These are phyloP conservation scores for Pseudogymnoascus sp. DNA, from an alignment of 2,329 filamentous ascomycete genomes.

Conservation along the genomic window DNA sequence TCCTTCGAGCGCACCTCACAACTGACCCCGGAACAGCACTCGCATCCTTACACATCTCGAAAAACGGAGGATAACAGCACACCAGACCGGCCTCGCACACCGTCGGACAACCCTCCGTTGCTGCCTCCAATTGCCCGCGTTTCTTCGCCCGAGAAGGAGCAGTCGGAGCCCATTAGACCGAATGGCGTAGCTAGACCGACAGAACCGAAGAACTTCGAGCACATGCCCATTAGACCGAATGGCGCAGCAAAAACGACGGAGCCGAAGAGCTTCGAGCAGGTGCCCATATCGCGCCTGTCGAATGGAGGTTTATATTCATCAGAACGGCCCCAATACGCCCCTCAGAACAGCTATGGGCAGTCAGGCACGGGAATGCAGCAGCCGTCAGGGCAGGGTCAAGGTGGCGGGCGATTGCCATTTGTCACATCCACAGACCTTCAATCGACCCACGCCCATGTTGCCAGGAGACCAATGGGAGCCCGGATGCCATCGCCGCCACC, in stretches of 20 bases:
- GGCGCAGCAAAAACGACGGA: constrained; percentile 5
- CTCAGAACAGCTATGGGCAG: constrained; percentile 17
- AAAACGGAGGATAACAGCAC: constrained; percentile 16
- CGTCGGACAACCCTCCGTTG: constrained; percentile 33
- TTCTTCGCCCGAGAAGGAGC: constrained; percentile 22
- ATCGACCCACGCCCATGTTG: constrained; percentile 15
- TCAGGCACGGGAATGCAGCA: constrained; percentile 19
- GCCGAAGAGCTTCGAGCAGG: neutral
- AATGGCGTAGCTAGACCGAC: constrained; percentile 8
- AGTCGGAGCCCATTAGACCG: constrained; percentile 7
- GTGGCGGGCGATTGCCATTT: constrained; percentile 16
- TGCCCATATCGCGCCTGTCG: neutral
- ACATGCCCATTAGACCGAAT: constrained; percentile 8
- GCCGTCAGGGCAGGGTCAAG: constrained; percentile 18
- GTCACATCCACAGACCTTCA: constrained; percentile 16
- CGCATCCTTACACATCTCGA: constrained; percentile 19
- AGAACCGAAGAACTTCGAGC: neutral
- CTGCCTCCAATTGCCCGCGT: constrained; percentile 34
- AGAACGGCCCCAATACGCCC: constrained; percentile 1
- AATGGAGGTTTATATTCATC: neutral
- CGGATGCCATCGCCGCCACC: constrained; percentile 22
- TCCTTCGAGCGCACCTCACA: constrained; percentile 22
- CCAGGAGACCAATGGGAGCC: constrained; percentile 20
- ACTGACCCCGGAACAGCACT: constrained; percentile 18
- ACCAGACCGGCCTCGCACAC: neutral